phyloP scores from a whole-genome alignment of 805 yeast genomes.

The Teunomyces kruisii region DNA sequence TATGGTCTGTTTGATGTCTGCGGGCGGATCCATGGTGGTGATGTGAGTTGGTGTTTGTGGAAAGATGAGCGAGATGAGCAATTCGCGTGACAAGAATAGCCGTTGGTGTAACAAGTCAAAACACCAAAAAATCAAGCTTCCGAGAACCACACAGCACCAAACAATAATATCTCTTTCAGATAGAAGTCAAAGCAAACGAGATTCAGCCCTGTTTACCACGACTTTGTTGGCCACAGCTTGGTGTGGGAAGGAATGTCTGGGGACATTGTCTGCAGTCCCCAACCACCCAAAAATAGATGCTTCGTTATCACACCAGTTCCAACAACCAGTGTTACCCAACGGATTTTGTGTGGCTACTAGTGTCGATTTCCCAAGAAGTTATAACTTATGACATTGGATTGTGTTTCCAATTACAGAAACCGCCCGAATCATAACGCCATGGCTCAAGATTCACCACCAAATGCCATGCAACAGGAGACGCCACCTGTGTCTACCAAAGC shows the following conservation, averaged over 20 bases:
- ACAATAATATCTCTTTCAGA: too few species aligned
- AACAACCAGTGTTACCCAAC: not conserved
- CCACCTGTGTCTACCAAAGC: not conserved
- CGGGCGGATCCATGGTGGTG: conserved; percentile 1
- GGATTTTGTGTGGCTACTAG: not conserved
- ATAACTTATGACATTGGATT: not conserved
- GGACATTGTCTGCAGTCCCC: not conserved
- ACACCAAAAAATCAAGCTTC: too few species aligned
- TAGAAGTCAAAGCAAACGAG: too few species aligned
- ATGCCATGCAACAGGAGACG: not conserved
- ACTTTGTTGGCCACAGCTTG: not conserved
- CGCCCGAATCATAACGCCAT: not conserved
- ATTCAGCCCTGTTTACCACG: not conserved
- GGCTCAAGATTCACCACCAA: not conserved
- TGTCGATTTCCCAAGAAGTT: not conserved
- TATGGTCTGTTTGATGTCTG: conserved; percentile 42
- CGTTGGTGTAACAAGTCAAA: not conserved
- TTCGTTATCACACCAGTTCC: not conserved
- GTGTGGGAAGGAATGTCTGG: not conserved
- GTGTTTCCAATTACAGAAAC: not conserved
- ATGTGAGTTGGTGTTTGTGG: not conserved
- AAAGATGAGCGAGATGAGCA: not conserved
- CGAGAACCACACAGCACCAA: too few species aligned
- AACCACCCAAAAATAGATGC: not conserved
- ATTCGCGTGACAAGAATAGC: not conserved